Conservation (phyloP, 2,329 filamentous ascomycete species). For the Chaetomiaceae sp. region DNA sequence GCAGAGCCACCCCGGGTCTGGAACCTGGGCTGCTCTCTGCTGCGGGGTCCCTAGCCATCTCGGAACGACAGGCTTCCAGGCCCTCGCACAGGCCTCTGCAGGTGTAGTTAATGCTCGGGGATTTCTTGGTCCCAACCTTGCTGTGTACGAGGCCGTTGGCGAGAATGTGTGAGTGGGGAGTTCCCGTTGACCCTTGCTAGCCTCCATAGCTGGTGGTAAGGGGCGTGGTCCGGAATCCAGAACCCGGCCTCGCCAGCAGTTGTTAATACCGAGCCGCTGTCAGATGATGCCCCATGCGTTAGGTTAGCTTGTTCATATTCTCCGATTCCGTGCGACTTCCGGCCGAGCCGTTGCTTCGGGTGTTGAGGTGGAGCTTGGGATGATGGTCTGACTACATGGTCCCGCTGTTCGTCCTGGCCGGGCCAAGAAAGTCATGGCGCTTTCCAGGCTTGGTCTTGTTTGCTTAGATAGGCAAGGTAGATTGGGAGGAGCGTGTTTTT, state of each 20-base stretch:
- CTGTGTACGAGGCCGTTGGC: no score
- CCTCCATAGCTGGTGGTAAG: no score
- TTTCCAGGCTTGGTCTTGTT: no score
- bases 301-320: not conserved
- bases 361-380: not conserved
- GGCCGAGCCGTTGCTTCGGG: not conserved
- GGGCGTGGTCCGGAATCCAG: not conserved
- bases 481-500: no score
- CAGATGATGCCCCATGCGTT: not conserved
- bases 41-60: slow-evolving; percentile 9
- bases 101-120: no score
- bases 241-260: not conserved
- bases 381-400: no score
- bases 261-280: slow-evolving; percentile 5
- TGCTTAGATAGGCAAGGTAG: no score
- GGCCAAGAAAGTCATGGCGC: no score
- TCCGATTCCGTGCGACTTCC: not conserved
- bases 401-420: no score
- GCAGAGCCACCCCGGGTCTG: not conserved
- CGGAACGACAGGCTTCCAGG: slow-evolving; percentile 19
- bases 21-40: not conserved
- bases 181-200: not conserved
- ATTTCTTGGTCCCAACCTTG: no score
- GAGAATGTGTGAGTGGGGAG: not conserved
- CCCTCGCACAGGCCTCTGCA: not conserved